These are phyloP conservation scores for Spencermartinsiella ligniputridi DNA, from an alignment of 1,139 yeast species.

Conservation along the genomic window DNA sequence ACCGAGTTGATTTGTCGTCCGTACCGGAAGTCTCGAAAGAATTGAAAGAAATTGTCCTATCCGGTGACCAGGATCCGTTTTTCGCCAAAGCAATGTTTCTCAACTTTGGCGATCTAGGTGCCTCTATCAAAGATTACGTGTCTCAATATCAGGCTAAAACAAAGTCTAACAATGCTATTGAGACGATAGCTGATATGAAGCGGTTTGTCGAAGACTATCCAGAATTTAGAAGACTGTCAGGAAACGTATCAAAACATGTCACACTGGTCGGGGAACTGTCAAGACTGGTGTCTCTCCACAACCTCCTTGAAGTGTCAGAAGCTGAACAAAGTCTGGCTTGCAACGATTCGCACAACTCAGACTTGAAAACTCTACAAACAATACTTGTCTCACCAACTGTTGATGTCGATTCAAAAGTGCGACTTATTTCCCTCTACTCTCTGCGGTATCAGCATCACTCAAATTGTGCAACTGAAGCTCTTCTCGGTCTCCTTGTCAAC, in stretches of 20 bases:
- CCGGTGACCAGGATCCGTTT: constrained; percentile 68
- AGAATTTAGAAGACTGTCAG: constrained; percentile 80
- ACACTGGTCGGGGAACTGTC: constrained; percentile 84
- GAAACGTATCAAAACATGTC: constrained; percentile 92
- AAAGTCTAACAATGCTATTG: constrained; percentile 64
- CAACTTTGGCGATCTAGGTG: constrained; percentile 94
- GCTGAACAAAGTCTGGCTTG: constrained; percentile 82
- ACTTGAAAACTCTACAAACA: constrained; percentile 44
- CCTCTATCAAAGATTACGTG: constrained; percentile 79
- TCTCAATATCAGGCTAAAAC: constrained; percentile 78
- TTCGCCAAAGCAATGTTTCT: constrained; percentile 75
- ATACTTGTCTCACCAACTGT: constrained; percentile 36
- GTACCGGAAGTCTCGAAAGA: constrained; percentile 45
- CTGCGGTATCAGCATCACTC: constrained; percentile 54
- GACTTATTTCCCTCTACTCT: constrained; percentile 67
- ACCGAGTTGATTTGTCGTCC: constrained; percentile 62
- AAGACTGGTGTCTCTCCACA: constrained; percentile 50
- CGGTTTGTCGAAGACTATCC: constrained; percentile 89
- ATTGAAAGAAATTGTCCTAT: constrained; percentile 55
- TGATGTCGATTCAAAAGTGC: constrained; percentile 43
- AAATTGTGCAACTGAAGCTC: constrained; percentile 38
- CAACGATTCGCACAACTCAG: constrained; percentile 52
- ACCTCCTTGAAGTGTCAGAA: constrained; percentile 84
- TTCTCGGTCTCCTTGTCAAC: constrained; percentile 34
- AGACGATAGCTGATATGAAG: constrained; percentile 82